These are phyloP conservation scores for Plenodomus tracheiphilus DNA, from an alignment of 2,329 filamentous ascomycete genomes.

Conservation along the genomic window DNA sequence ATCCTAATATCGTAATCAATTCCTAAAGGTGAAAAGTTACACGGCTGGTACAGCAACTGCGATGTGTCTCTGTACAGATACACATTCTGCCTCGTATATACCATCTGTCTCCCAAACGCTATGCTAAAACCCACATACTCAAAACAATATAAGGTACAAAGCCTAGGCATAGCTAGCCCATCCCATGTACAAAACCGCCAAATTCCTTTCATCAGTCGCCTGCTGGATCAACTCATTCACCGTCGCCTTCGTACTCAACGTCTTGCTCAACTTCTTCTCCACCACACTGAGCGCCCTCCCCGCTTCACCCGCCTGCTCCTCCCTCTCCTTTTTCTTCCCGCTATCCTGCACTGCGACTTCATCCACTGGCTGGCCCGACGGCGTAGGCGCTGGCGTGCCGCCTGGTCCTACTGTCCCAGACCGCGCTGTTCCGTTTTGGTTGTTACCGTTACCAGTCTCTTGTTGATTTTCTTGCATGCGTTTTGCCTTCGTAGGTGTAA, in stretches of 20 bases:
- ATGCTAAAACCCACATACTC: too few species aligned
- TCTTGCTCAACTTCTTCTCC: slow-evolving; percentile 93
- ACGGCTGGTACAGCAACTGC: too few species aligned
- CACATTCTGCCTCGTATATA: too few species aligned
- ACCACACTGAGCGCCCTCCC: slow-evolving; percentile 91
- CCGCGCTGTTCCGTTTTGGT: slow-evolving; percentile 35
- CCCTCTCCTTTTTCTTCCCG: slow-evolving; percentile 49
- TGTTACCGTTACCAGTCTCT: slow-evolving; percentile 45
- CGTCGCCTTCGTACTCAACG: slow-evolving; percentile 88
- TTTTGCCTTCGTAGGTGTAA: slow-evolving; percentile 70
- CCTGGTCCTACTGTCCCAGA: slow-evolving; percentile 35
- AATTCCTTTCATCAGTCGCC: slow-evolving; percentile 87
- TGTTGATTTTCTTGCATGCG: slow-evolving; percentile 66
- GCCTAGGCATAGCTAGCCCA: slow-evolving; percentile 45
- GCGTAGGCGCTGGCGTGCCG: slow-evolving; percentile 30
- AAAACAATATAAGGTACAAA: too few species aligned
- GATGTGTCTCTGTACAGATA: too few species aligned
- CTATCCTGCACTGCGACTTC: slow-evolving; percentile 30
- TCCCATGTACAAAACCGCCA: slow-evolving; percentile 74
- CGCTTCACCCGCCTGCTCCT: slow-evolving; percentile 73
- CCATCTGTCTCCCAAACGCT: too few species aligned
- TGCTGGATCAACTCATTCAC: slow-evolving; percentile 97
- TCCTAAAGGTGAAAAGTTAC: too few species aligned
- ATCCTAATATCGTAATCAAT: too few species aligned
- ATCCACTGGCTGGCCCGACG: slow-evolving; percentile 27